These are phyloP conservation scores for Fraxinus nigra DNA, from an alignment of 305 asterid genomes.

Conservation along the genomic window DNA sequence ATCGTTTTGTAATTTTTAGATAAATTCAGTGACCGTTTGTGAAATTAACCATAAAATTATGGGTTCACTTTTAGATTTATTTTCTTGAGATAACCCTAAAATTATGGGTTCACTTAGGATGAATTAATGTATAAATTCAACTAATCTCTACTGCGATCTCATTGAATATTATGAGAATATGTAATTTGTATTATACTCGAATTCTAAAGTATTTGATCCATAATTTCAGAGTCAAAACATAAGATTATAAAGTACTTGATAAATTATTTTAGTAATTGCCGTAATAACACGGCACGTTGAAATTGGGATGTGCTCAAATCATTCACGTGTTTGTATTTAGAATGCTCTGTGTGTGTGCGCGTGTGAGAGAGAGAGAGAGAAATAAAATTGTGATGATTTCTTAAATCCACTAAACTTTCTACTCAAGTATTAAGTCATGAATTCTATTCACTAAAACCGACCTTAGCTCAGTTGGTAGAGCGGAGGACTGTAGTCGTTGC, in stretches of 20 bases:
- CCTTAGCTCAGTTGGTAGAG: constrained; percentile 68
- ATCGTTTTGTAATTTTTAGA: no score
- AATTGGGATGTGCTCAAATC: neutral
- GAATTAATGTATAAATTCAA: no score
- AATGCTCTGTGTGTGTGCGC: neutral
- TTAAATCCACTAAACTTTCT: no score
- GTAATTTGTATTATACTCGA: neutral
- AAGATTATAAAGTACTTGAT: neutral
- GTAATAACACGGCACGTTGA: neutral
- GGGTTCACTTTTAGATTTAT: no score
- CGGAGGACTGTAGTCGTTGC: constrained; percentile 91
- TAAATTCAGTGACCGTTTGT: no score
- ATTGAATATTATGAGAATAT: neutral
- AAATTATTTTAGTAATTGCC: no score
- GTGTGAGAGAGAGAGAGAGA: neutral
- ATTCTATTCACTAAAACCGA: neutral
- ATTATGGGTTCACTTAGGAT: no score
- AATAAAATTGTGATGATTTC: neutral
- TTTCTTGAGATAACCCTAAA: no score
- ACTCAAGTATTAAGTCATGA: no score
- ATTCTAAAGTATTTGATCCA: neutral
- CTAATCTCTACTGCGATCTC: neutral
- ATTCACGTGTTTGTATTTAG: neutral
- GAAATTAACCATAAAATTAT: neutral
- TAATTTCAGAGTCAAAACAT: neutral